phyloP scores from a whole-genome alignment of 78 protist genomes.

The Dictyostelium firmibasis region DNA sequence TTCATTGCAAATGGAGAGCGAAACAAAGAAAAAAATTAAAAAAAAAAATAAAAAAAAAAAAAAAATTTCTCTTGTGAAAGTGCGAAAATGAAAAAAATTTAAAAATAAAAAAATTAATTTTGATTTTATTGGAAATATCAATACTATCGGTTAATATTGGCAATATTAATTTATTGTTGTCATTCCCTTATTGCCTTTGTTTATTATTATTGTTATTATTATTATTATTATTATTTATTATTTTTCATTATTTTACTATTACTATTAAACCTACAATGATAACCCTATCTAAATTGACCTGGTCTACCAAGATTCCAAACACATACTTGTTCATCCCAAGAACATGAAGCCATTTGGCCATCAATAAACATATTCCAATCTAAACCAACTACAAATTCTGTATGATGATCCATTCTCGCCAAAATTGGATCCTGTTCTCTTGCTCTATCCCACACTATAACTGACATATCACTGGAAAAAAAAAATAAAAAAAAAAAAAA shows the following conservation, averaged over 20 bases:
- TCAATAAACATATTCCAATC: conserved; percentile 85
- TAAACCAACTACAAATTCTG: conserved; percentile 88
- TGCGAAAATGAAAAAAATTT: neutral
- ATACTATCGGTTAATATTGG: neutral
- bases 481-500: neutral
- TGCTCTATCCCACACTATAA: conserved; percentile 84
- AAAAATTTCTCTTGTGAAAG: neutral
- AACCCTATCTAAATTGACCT: neutral
- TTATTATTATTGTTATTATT: too few species aligned
- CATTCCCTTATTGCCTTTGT: neutral
- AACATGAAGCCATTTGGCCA: conserved; percentile 84
- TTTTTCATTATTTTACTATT: neutral
- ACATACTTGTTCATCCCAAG: conserved; percentile 73
- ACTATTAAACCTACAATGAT: neutral
- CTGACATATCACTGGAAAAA: conserved; percentile 75
- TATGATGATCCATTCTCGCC: conserved; percentile 84
- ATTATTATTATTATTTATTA: too few species aligned
- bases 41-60: too few species aligned
- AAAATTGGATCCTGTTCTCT: conserved; percentile 73
- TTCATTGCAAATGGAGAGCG: neutral
- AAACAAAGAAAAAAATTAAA: neutral
- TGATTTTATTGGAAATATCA: neutral
- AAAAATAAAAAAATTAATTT: too few species aligned
- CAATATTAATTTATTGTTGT: too few species aligned
- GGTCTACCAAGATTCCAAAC: conserved; percentile 71